Percentiles rank a stretch among this genome's conserved stretches.
These are phyloP conservation scores for Claviceps arundinis DNA, from an alignment of 2,329 filamentous ascomycete species.

Conservation along the genomic window DNA sequence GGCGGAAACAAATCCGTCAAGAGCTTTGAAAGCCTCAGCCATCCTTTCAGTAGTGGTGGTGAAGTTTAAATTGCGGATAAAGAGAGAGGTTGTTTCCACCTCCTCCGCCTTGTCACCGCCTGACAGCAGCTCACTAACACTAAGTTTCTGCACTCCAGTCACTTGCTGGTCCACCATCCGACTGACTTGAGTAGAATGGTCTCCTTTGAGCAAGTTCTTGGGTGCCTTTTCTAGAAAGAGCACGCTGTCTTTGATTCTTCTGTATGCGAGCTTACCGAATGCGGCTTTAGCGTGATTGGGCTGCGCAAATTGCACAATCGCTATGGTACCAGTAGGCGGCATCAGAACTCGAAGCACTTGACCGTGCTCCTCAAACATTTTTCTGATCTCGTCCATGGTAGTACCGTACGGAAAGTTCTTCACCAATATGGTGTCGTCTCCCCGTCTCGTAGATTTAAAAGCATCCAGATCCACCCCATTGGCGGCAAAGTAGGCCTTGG, in stretches of 20 bases:
- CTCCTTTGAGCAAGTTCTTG: slow-evolving; percentile 54
- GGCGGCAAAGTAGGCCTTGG: slow-evolving; percentile 75
- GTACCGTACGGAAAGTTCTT: slow-evolving; percentile 91
- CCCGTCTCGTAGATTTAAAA: slow-evolving; percentile 74
- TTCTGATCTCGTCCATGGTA: slow-evolving; percentile 62
- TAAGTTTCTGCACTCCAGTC: slow-evolving; percentile 45
- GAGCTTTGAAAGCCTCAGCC: slow-evolving; percentile 60
- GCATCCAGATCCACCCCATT: slow-evolving; percentile 87
- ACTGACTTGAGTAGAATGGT: slow-evolving; percentile 15
- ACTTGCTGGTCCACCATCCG: slow-evolving; percentile 21
- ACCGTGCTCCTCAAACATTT: slow-evolving; percentile 76
- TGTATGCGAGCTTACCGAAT: slow-evolving; percentile 75
- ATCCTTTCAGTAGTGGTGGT: slow-evolving; percentile 66
- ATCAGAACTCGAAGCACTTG: slow-evolving; percentile 72
- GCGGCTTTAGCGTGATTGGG: slow-evolving; percentile 69
- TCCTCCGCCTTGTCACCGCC: slow-evolving; percentile 39
- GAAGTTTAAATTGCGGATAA: slow-evolving; percentile 91
- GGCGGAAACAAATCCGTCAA: slow-evolving; percentile 82
- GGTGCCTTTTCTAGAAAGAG: slow-evolving; percentile 91
- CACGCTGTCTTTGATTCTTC: slow-evolving; percentile 80
- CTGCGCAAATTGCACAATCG: slow-evolving; percentile 78
- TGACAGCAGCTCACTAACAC: slow-evolving; percentile 55
- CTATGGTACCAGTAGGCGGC: slow-evolving; percentile 85
- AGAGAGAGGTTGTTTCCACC: slow-evolving; percentile 63
- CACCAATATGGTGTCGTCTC: slow-evolving; percentile 76